Conservation (phyloP, 2,329 filamentous ascomycete species). For the Phaeomoniella chlamydospora region DNA sequence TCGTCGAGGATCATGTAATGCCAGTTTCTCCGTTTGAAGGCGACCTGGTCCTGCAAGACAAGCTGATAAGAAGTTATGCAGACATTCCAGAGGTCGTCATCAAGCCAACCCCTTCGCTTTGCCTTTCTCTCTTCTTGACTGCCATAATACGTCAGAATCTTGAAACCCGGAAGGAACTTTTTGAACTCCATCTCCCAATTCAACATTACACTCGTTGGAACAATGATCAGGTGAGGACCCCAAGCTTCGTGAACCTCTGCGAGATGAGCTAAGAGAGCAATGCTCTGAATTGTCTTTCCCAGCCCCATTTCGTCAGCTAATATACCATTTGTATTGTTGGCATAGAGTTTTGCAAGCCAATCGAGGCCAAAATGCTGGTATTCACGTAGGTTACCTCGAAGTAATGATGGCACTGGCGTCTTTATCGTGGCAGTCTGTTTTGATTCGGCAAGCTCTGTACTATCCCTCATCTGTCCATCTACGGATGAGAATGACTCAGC, state of each 20-base stretch:
- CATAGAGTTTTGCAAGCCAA: constrained; percentile 88
- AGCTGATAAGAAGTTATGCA: constrained; percentile 97
- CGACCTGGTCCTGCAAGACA: constrained; percentile 82
- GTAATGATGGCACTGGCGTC: constrained; percentile 47
- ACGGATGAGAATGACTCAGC: constrained; percentile 22
- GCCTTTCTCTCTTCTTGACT: constrained; percentile 80
- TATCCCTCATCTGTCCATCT: constrained; percentile 21
- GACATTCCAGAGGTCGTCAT: constrained; percentile 90
- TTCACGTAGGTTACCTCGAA: constrained; percentile 79
- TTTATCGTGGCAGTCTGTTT: background rate
- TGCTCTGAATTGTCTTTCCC: constrained; percentile 96
- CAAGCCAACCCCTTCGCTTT: constrained; percentile 86
- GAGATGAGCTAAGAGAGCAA: constrained; percentile 80
- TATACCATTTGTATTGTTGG: constrained; percentile 87
- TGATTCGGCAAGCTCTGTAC: background rate
- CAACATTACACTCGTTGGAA: constrained; percentile 94
- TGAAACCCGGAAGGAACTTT: constrained; percentile 94
- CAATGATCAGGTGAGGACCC: constrained; percentile 91
- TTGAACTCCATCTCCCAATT: constrained; percentile 99
- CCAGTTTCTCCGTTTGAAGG: constrained; percentile 86
- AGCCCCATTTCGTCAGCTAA: constrained; percentile 97
- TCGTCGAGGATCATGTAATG: constrained; percentile 98
- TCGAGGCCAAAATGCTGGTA: constrained; percentile 97
- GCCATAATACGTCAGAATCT: constrained; percentile 94
- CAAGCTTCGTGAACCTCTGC: constrained; percentile 82